Percentiles rank a stretch among this genome's conserved stretches.
Conservation (phyloP, 106 monocot species). For the Dendrobium nobile region DNA sequence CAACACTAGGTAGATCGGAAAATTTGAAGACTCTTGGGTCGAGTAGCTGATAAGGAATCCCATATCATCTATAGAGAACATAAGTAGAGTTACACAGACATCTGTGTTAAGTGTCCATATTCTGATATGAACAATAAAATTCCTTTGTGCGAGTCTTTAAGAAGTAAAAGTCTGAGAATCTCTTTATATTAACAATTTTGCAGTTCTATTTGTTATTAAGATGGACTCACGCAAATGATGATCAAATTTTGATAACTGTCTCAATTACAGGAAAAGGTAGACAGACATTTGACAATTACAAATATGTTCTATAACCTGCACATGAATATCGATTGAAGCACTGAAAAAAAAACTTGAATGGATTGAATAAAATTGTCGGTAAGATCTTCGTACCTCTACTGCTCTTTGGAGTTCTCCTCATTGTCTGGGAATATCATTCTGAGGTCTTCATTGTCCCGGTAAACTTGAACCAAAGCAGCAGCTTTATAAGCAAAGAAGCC, state of each 20-base stretch:
- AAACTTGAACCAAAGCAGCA: slow-evolving; percentile 92
- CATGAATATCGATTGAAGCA: neutral
- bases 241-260: neutral
- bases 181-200: no score
- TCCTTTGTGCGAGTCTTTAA: no score
- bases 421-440: slow-evolving; percentile 49
- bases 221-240: neutral
- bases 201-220: neutral
- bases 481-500: slow-evolving; percentile 96
- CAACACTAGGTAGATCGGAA: no score
- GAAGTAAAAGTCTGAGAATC: no score
- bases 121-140: no score
- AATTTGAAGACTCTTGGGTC: no score
- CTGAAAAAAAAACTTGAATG: neutral
- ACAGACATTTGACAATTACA: neutral
- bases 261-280: neutral
- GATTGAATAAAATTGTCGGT: neutral
- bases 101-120: no score
- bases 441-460: slow-evolving; percentile 84
- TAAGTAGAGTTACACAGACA: no score
- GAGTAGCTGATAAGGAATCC: no score
- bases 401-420: slow-evolving; percentile 15
- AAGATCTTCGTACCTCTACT: neutral
- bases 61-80: no score
- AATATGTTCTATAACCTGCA: neutral